A percentile compares a stretch with the other conserved stretches of the same genome.
Evolutionary conservation across 2,329 filamentous ascomycete genomes (phyloP).

Genomic region (Orbilia oligospora): DNA sequence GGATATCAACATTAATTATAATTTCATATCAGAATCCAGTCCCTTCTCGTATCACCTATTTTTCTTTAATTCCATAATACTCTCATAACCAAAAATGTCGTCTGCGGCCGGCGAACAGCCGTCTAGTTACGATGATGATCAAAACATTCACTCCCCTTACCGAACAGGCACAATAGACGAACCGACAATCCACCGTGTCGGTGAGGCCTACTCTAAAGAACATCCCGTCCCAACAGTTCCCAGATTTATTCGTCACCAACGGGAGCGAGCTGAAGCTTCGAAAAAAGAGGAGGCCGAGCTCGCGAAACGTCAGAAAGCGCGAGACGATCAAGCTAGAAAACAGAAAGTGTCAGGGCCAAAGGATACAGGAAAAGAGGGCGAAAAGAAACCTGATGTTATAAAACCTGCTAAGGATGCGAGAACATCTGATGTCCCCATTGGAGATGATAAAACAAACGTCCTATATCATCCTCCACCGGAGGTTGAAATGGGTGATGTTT

Average conservation of each 20-base stretch:
- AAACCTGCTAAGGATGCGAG: constrained; percentile 47
- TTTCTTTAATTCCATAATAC: background rate
- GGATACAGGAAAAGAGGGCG: background rate
- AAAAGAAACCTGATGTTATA: constrained; percentile 8
- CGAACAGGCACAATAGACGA: constrained; percentile 47
- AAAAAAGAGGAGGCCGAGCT: constrained; percentile 53
- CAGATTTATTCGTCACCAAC: constrained; percentile 51
- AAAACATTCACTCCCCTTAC: constrained; percentile 26
- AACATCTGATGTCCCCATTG: constrained; percentile 94
- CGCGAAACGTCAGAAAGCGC: constrained; percentile 23
- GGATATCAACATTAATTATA: background rate
- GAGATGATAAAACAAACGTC: constrained; percentile 92
- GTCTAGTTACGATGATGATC: background rate
- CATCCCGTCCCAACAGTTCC: constrained; percentile 52
- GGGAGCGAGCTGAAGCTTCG: constrained; percentile 45
- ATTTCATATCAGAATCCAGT: background rate
- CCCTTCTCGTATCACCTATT: background rate
- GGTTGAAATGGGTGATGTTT: constrained; percentile 56
- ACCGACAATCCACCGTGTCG: constrained; percentile 47
- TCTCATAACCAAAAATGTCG: constrained; percentile 26
- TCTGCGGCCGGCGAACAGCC: constrained; percentile 30
- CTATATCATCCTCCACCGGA: constrained; percentile 57
- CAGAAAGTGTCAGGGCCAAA: background rate
- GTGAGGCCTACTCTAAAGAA: constrained; percentile 51
- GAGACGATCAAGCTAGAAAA: constrained; percentile 30